Percentiles rank a stretch among this genome's conserved stretches.
Conservation (phyloP, 2,329 filamentous ascomycete genomes). For the Claviceps sp. region DNA sequence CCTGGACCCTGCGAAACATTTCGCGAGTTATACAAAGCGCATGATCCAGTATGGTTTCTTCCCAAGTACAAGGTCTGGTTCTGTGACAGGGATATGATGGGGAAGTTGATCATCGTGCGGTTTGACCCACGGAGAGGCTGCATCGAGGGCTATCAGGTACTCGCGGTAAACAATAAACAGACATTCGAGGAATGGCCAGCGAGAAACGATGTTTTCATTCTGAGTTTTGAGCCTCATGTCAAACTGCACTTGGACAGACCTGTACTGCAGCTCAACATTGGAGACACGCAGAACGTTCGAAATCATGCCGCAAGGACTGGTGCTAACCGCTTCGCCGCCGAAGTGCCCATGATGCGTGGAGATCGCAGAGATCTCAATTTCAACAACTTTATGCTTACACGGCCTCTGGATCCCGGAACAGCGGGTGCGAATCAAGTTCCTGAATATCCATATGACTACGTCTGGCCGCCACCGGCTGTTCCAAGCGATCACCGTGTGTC, state of each 20-base stretch:
- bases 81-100: slow-evolving; percentile 56
- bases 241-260: slow-evolving; percentile 64
- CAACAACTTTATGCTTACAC: slow-evolving; percentile 55
- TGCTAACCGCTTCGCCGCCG: slow-evolving; percentile 30
- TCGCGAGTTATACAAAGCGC: slow-evolving; percentile 56
- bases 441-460: slow-evolving; percentile 31
- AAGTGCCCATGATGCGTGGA: slow-evolving; percentile 39
- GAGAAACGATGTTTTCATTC: slow-evolving; percentile 53
- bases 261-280: slow-evolving; percentile 41
- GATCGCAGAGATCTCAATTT: slow-evolving; percentile 37
- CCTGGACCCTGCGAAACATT: slow-evolving; percentile 50
- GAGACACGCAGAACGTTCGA: slow-evolving; percentile 11
- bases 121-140: slow-evolving; percentile 60
- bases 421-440: slow-evolving; percentile 16
- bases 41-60: slow-evolving; percentile 78
- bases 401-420: slow-evolving; percentile 27
- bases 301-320: slow-evolving; percentile 11
- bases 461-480: slow-evolving; percentile 67
- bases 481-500: slow-evolving; percentile 45
- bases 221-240: slow-evolving; percentile 57
- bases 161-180: slow-evolving; percentile 47
- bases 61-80: slow-evolving; percentile 76
- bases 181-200: slow-evolving; percentile 50
- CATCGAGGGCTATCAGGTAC: slow-evolving; percentile 68
- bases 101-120: slow-evolving; percentile 61